Base-by-base conservation (phyloP, 805 yeast species). In the Starmerella bombi region DNA sequence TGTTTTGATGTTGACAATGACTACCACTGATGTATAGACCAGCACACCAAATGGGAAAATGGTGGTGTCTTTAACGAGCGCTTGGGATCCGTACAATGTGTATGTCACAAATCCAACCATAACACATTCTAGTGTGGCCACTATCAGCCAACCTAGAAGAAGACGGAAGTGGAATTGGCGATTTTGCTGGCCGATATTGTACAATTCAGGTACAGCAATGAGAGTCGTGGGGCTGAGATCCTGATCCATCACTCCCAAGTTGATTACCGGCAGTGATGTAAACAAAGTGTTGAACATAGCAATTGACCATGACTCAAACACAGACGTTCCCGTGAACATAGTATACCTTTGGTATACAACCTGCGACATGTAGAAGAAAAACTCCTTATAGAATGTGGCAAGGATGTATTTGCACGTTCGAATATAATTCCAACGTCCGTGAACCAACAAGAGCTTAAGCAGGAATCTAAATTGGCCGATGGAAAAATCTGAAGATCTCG, bases 211-310 rank as follows among this genome's bases (percentile, higher is more conserved):
- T 4, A 85, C 80, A 0, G 97, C 91, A 38, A 88, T 58, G 39
- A 91, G 66, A 0, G 97, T 88, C 1, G 91, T 74, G 1, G 97
- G 93, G 36, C 75, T 69, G 56, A 91, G 66, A 54, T 91, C 99
- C 55, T 80, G 80, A 53, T 88, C 94, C 60, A 91, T 80, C 75
- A 86, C 82, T n/a, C 99, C 99, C 39, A 91, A 67, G 54, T 93
- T 80, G 29, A 91, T 60, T 2, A 91, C 97, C 0, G 95, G 86
- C 37, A 91, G 65, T 0, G 95, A 83, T 0, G 98, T 88, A 63
- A 91, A 93, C 46, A 91, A 67, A 0, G 98, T 93, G 58, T 91
- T 93, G 65, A 81, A 91, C 96, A 93, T 86, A 0, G 96, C 82
- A 44, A 91, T 67, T 1, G 97, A 86, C 94, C 96, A 86, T 31